Evolutionary conservation across 768 basidiomycete genomes (phyloP).

Genomic region (Macrolepiota fuliginosa): DNA sequence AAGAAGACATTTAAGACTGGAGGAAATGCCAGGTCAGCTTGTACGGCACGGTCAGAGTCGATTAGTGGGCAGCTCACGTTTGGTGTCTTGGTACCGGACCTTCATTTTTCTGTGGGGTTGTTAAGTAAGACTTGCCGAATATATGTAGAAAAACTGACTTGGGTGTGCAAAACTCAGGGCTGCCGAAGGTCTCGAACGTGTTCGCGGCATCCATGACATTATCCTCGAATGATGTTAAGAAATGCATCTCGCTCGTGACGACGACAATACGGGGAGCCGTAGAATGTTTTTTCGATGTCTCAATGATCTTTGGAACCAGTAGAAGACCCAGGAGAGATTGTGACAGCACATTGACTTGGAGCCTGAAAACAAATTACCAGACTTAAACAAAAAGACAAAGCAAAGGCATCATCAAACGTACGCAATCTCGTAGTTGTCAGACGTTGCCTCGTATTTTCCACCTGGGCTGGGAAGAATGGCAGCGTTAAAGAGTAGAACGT

Average conservation of each 20-base stretch:
- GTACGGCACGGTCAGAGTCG: neutral
- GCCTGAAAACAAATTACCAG: conserved; percentile 20
- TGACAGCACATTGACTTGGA: conserved; percentile 44
- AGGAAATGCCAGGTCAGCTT: neutral
- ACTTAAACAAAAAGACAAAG: too few species aligned
- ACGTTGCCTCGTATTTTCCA: too few species aligned
- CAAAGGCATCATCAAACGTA: too few species aligned
- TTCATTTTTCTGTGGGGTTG: neutral
- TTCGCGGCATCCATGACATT: conserved; percentile 19
- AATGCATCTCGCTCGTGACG: conserved; percentile 40
- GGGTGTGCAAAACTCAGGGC: conserved; percentile 25
- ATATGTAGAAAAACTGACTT: neutral
- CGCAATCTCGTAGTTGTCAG: too few species aligned
- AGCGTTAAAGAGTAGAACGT: too few species aligned
- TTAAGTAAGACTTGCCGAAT: neutral
- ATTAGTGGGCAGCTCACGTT: conserved; percentile 25
- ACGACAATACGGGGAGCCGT: conserved; percentile 33
- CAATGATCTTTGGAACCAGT: conserved; percentile 37
- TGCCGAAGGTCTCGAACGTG: conserved; percentile 27
- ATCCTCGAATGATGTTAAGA: conserved; percentile 21
- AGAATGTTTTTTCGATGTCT: conserved; percentile 26
- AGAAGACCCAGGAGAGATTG: conserved; percentile 34
- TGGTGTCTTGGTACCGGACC: conserved; percentile 28
- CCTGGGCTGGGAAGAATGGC: too few species aligned
- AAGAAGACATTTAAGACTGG: conserved; percentile 42